Conservation (phyloP, 805 yeast species). For the Brettanomyces naardenensis region DNA sequence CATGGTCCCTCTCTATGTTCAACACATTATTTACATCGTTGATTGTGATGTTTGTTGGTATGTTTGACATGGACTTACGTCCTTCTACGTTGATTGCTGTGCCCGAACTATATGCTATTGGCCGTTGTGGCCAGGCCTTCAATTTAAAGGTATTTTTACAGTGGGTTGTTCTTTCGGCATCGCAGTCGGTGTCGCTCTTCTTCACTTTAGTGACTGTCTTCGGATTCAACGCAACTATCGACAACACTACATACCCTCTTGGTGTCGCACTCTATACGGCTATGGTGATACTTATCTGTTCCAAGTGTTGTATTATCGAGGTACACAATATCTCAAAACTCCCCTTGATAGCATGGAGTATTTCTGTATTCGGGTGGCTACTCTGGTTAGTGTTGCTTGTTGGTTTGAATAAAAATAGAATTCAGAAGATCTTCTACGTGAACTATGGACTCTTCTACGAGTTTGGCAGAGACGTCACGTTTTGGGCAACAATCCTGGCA, state of each 20-base stretch:
- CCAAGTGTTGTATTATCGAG: constrained; percentile 75
- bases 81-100: constrained; percentile 86
- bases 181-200: constrained; percentile 63
- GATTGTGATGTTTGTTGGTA: constrained; percentile 89
- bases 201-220: constrained; percentile 60
- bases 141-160: constrained; percentile 58
- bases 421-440: constrained; percentile 60
- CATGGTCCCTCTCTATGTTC: constrained; percentile 96
- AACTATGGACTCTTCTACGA: constrained; percentile 56
- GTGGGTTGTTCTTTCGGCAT: constrained; percentile 75
- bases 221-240: constrained; percentile 62
- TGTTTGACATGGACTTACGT: constrained; percentile 83
- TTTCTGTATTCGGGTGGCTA: constrained; percentile 81
- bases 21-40: constrained; percentile 91
- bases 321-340: constrained; percentile 68
- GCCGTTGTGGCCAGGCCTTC: constrained; percentile 69
- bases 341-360: constrained; percentile 53
- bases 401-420: constrained; percentile 48
- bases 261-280: constrained; percentile 74
- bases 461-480: constrained; percentile 74
- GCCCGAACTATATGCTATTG: constrained; percentile 80
- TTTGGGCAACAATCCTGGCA: constrained; percentile 75
- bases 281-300: constrained; percentile 62
- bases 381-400: constrained; percentile 78
- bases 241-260: constrained; percentile 73